These are phyloP conservation scores for Kwoniella europaea DNA, from an alignment of 768 basidiomycete species.

Conservation along the genomic window DNA sequence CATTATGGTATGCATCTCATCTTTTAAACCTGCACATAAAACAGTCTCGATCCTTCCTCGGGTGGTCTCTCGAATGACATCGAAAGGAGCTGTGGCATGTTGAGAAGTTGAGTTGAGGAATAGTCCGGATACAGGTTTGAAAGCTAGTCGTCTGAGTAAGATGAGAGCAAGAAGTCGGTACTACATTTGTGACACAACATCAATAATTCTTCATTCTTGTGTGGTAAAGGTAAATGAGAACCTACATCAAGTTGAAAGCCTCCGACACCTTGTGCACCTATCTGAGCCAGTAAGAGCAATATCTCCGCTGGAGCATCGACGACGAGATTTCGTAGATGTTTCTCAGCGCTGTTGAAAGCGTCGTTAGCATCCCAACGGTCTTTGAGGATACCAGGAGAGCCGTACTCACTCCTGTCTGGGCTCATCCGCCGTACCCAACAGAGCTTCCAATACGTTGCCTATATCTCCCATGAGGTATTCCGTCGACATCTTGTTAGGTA, in stretches of 20 bases:
- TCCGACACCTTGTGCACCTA: conserved; percentile 49
- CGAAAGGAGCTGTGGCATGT: conserved; percentile 44
- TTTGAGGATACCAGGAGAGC: background rate
- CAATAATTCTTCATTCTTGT: background rate
- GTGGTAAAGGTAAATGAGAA: too few relatives aligned
- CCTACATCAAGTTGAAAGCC: conserved; percentile 49
- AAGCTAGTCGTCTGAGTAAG: conserved; percentile 43
- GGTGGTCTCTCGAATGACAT: conserved; percentile 39
- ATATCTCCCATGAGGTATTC: conserved; percentile 48
- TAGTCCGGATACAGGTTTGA: conserved; percentile 39
- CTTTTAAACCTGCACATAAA: conserved; percentile 46
- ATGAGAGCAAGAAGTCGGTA: conserved; percentile 46
- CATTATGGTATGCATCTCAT: conserved; percentile 50
- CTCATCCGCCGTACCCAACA: conserved; percentile 40
- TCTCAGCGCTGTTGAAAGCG: conserved; percentile 36
- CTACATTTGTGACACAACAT: conserved; percentile 15
- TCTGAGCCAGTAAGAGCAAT: conserved; percentile 46
- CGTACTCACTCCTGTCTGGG: conserved; percentile 36
- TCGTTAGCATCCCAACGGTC: background rate
- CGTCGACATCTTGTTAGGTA: conserved; percentile 42
- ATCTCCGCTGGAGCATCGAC: conserved; percentile 37
- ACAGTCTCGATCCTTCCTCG: conserved; percentile 47
- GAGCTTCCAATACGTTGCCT: conserved; percentile 39
- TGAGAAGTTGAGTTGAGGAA: conserved; percentile 40
- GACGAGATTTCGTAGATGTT: conserved; percentile 34